Conservation (phyloP, 2,329 filamentous ascomycete genomes). For the Salinomyces thailandicus region DNA sequence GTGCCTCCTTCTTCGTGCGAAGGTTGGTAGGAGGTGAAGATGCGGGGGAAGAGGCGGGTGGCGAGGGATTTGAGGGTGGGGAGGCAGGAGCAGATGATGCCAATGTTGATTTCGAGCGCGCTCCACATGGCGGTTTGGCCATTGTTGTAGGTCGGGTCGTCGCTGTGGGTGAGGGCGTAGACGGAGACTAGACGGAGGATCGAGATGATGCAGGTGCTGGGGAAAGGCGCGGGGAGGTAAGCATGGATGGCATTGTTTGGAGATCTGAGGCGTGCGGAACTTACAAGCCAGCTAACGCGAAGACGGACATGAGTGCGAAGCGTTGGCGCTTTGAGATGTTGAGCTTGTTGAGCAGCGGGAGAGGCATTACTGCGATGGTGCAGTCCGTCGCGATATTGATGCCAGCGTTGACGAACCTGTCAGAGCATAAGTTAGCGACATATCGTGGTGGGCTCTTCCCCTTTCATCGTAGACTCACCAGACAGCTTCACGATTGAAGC, state of each 20-base stretch:
- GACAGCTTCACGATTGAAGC: conserved; percentile 30
- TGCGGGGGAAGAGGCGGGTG: conserved; percentile 24
- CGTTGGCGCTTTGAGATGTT: conserved; percentile 25
- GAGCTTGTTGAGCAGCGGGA: conserved; percentile 26
- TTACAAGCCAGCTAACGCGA: conserved; percentile 23
- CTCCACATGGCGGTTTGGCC: conserved; percentile 27
- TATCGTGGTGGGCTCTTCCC: no score
- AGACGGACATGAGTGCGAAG: conserved; percentile 26
- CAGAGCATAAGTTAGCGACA: neutral
- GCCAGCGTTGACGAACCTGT: conserved; percentile 27
- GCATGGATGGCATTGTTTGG: no score
- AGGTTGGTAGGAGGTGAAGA: conserved; percentile 14
- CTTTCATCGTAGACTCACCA: conserved; percentile 26
- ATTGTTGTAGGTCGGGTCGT: conserved; percentile 23
- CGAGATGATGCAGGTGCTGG: conserved; percentile 23
- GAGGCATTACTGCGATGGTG: conserved; percentile 24
- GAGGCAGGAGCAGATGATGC: conserved; percentile 28
- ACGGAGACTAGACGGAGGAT: conserved; percentile 24
- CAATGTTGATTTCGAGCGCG: conserved; percentile 26
- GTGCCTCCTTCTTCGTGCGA: conserved; percentile 1
- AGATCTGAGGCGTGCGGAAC: neutral
- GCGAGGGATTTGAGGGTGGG: conserved; percentile 31
- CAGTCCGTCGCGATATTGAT: conserved; percentile 30
- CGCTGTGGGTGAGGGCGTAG: conserved; percentile 15
- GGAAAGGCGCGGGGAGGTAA: no score